Evolutionary conservation across 2,329 filamentous ascomycete species (phyloP).

Genomic region (Talaromyces sp.): DNA sequence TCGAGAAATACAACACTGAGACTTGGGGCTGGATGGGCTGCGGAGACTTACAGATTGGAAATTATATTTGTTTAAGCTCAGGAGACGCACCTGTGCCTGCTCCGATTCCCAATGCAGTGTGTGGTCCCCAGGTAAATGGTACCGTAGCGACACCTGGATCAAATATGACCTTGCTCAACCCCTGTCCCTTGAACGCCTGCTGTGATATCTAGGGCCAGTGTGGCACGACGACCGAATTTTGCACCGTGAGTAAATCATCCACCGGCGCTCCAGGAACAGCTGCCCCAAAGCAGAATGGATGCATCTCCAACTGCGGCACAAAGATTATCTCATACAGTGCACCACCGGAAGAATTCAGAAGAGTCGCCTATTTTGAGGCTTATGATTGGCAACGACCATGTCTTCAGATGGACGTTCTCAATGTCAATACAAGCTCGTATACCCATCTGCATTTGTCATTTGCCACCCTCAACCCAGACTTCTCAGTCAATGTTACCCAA

Average conservation of each 20-base stretch:
- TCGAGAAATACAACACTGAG: background rate
- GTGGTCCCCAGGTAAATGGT: background rate
- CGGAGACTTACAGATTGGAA: background rate
- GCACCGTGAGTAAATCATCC: background rate
- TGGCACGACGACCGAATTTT: background rate
- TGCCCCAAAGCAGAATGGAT: background rate
- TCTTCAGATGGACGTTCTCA: background rate
- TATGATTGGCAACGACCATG: background rate
- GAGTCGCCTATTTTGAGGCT: background rate
- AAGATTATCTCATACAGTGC: background rate
- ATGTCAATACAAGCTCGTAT: background rate
- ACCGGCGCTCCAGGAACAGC: background rate
- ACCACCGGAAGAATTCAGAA: background rate
- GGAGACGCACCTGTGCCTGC: background rate
- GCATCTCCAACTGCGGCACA: slow-evolving; percentile 1
- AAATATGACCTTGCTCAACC: background rate
- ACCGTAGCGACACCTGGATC: background rate
- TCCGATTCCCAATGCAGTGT: background rate
- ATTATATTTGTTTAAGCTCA: background rate
- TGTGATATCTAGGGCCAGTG: slow-evolving; percentile 3
- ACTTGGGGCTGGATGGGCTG: slow-evolving; percentile 1
- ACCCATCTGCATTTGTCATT: slow-evolving; percentile 1
- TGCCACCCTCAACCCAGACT: background rate
- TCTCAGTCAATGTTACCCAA: background rate
- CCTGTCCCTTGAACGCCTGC: slow-evolving; percentile 3